Base-by-base conservation (phyloP, 2,329 filamentous ascomycete species). In the Polychaeton citri region DNA sequence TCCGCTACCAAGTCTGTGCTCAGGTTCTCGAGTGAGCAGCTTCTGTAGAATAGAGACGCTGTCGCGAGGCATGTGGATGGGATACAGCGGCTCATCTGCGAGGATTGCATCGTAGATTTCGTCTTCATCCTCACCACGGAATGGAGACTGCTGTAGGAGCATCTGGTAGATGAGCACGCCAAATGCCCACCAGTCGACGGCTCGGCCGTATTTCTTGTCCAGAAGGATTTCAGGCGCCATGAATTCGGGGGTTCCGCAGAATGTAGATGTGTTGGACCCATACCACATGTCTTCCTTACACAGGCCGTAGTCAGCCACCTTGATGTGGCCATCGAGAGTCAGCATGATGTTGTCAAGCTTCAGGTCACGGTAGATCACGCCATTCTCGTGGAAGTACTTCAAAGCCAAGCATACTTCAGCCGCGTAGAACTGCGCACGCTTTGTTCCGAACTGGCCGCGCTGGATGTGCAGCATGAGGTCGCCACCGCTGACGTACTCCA, bases 271-370 rank as follows among this genome's bases (percentile, higher is more conserved):
- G 2, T 83, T 95, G 38, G 83, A 88, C 30, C 86, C 86, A 56
- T 92, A 98, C 87, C 88, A 98, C 90, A 98, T 98, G 51, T 98
- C 87, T 58, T 98, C 90, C 63, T 98, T 98, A 68, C 92, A 98
- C 33, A 98, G 74, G 74, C 90, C 90, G 58, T 94, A 98, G 71
- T 98, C 90, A 36, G 75, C 90, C 68, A 98, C 86, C 71, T 96
- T 96, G 68, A 98, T 93, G 59, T 98, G 90, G 18, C 90, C 90
- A 54, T 98, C 90, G 32, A 94, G 70, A 1, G 86, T 92, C 52
- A 98, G 68, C 32, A 98, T 72, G 55, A 98, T 98, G 59, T 98
- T 84, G 60, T 84, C 79, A 40, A 83, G 68, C 58, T 84, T 84
- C 58, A 84, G 59, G 62, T 84, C 79, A 60, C 79, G 76, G 62